phyloP scores from a whole-genome alignment of 2,329 filamentous ascomycete genomes.

The Verticillium nubilum region DNA sequence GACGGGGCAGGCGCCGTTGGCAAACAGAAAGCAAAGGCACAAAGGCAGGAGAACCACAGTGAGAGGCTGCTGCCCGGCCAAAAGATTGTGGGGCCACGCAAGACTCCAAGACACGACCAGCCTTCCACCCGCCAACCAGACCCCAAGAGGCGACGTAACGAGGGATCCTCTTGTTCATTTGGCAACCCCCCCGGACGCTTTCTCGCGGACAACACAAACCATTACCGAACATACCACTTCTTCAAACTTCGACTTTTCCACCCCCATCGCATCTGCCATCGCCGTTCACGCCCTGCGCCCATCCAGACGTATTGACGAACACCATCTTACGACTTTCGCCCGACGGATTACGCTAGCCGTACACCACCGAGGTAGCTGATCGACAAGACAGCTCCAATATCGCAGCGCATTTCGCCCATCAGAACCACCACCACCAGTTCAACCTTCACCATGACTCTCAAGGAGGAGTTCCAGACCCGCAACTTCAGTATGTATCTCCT shows the following conservation, averaged over 20 bases:
- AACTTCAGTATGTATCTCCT: slow-evolving; percentile 61
- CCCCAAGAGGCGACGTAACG: not conserved
- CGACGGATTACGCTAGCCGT: not conserved
- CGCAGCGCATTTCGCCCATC: not conserved
- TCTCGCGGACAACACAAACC: not conserved
- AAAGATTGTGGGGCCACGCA: not conserved
- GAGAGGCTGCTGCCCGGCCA: not conserved
- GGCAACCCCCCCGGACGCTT: not conserved
- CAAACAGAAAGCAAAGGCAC: too few relatives aligned
- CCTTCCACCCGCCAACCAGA: not conserved
- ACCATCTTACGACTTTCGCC: not conserved
- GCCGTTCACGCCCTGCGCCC: not conserved
- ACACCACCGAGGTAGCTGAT: not conserved
- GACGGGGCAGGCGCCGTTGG: too few relatives aligned
- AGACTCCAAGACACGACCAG: not conserved
- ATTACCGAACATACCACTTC: not conserved
- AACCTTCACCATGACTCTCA: slow-evolving; percentile 58
- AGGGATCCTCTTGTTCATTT: not conserved
- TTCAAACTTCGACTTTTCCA: not conserved
- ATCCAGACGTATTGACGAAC: not conserved
- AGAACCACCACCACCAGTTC: slow-evolving; percentile 4
- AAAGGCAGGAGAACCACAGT: too few relatives aligned
- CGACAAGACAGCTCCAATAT: not conserved
- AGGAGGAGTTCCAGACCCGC: slow-evolving; percentile 66
- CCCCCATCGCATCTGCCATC: not conserved